These are phyloP conservation scores for Solanum stenotomum DNA, from an alignment of 257 asterid genomes.

Conservation along the genomic window DNA sequence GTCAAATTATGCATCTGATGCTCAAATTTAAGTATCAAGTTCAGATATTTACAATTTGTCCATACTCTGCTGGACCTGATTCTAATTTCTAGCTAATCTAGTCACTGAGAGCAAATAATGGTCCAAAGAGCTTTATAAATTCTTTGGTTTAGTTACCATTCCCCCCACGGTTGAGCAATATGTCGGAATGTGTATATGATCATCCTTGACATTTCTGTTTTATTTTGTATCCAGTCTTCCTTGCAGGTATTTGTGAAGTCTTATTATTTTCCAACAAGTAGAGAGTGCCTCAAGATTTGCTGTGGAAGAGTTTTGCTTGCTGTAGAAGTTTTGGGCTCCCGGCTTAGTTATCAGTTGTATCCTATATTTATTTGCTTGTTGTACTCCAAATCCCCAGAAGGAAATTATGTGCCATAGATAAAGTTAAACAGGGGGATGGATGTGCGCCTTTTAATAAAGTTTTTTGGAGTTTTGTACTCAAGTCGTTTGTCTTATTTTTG, in stretches of 20 bases:
- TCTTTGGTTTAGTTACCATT: neutral
- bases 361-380: neutral
- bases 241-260: neutral
- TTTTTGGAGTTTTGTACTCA: neutral
- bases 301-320: neutral
- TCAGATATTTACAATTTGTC: neutral
- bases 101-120: neutral
- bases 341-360: neutral
- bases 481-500: neutral
- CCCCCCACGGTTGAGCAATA: neutral
- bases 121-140: neutral
- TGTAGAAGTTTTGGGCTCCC: neutral
- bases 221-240: neutral
- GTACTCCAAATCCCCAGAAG: neutral
- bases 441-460: neutral
- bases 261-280: neutral
- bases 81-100: neutral
- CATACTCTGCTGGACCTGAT: neutral
- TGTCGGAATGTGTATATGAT: neutral
- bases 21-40: neutral
- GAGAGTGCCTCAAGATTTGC: neutral
- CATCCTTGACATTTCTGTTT: neutral
- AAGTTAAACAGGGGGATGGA: neutral
- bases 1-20: neutral
- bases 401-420: neutral